Evolutionary conservation across 176 grass and related monocot species (phyloP), one percentile per base, ranked within the genome.

Genomic region (Tuctoria greenei): DNA sequence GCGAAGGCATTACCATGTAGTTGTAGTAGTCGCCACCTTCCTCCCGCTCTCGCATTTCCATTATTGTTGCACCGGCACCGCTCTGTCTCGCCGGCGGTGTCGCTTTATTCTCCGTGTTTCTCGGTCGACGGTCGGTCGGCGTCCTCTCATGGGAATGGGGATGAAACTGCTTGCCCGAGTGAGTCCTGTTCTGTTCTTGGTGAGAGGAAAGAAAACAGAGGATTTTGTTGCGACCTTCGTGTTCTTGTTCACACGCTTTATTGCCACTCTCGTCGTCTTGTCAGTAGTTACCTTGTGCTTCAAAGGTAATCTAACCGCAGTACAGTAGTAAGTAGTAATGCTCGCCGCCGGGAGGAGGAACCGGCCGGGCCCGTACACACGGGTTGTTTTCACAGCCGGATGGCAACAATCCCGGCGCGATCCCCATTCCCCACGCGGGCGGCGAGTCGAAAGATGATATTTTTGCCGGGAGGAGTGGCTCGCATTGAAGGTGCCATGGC

Each of bases 381-480:
- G 56, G 75, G 75, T 67, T 75, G 52, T 25, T 75, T 59, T 75
- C 63, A 62, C 50, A 39, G 24, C 70, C 61, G 70, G 79, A 82
- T 74, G 71, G 24, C 38, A 82, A 59, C 71, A 82, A 75, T 23
- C 11, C 44, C 43, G 68, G 23, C 41, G 8, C 40, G 57, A 46
- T 23, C 52, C 55, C 47, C 47, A 56, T n/a, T n/a, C n/a, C n/a
- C n/a, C 52, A n/a, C 73, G 55, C 1, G 2, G 7, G 0, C 59
- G 73, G 58, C 45, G 62, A 28, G 28, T 63, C 62, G 20, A n/a
- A 39, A 54, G 25, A 57, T 28, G 61, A 67, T 60, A 59, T 82
- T 75, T 67, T 34, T 16, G 18, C 4, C 8, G 37, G 7, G 55
- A 18, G 28, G 68, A 46, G 25, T 68, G 65, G 65, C 52, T 35